Conservation (phyloP, 2,329 filamentous ascomycete genomes). For the Hypoxylon sp. region DNA sequence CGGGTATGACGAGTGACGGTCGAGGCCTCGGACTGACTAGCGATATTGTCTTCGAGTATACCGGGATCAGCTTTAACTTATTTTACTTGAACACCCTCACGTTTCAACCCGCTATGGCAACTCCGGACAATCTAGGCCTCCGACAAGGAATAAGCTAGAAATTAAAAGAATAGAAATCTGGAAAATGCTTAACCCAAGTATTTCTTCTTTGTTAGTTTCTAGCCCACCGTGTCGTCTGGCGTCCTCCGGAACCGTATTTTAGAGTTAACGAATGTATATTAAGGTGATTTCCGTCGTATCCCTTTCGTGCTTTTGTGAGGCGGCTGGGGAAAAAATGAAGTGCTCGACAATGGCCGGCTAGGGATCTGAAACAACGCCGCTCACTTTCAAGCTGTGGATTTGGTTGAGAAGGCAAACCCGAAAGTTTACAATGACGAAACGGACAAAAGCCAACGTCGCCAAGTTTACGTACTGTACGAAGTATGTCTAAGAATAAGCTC, state of each 20-base stretch:
- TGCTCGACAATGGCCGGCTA: conserved; percentile 33
- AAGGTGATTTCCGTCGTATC: conserved; percentile 13
- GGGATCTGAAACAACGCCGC: conserved; percentile 35
- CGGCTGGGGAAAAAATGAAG: conserved; percentile 34
- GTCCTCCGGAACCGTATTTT: conserved; percentile 3
- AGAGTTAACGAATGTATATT: conserved; percentile 24
- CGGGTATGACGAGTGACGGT: conserved; percentile 28
- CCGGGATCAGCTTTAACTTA: conserved; percentile 22
- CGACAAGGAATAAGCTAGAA: conserved; percentile 23
- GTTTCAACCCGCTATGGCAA: conserved; percentile 21
- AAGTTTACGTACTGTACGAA: conserved; percentile 44
- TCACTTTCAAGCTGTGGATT: conserved; percentile 30
- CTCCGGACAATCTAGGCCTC: conserved; percentile 20
- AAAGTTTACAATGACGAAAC: conserved; percentile 44
- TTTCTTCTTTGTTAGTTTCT: conserved; percentile 14
- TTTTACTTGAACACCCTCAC: conserved; percentile 14
- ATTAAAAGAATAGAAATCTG: conserved; percentile 9
- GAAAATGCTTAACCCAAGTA: conserved; percentile 15
- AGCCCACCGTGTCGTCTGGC: conserved; percentile 5
- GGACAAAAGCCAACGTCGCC: conserved; percentile 23
- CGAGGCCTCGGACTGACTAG: conserved; percentile 24
- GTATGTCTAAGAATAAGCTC: conserved; percentile 41
- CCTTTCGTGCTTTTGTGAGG: conserved; percentile 32
- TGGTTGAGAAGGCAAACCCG: conserved; percentile 29
- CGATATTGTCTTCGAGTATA: conserved; percentile 20